Evolutionary conservation across 768 basidiomycete species (phyloP).

Genomic region (Leccinum rimulosum): DNA sequence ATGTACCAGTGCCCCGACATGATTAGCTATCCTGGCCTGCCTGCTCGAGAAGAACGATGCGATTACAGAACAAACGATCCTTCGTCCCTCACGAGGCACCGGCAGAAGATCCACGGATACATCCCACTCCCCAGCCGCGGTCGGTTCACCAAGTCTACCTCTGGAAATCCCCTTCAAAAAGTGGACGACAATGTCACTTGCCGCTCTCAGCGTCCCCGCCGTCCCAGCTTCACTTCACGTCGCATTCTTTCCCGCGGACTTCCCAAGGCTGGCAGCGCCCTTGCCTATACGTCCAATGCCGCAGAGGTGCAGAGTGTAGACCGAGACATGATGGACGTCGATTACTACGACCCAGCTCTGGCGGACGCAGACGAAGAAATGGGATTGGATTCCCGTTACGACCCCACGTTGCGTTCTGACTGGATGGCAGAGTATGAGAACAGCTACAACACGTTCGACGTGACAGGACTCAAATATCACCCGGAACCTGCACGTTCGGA

Average conservation of each 20-base stretch:
- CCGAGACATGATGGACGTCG: neutral
- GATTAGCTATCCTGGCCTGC: neutral
- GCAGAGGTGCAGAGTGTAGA: neutral
- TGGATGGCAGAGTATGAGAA: slow-evolving; percentile 19
- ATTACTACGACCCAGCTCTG: neutral
- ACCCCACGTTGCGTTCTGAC: neutral
- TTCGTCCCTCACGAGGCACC: slow-evolving; percentile 26
- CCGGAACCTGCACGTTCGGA: neutral
- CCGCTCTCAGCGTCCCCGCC: neutral
- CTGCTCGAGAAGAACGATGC: slow-evolving; percentile 6
- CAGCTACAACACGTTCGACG: slow-evolving; percentile 3
- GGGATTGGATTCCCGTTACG: slow-evolving; percentile 5
- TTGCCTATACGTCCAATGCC: neutral
- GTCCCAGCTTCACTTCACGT: neutral
- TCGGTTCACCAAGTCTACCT: neutral
- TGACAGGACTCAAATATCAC: neutral
- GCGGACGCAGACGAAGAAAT: slow-evolving; percentile 4
- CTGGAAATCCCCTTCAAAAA: neutral
- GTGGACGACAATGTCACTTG: slow-evolving; percentile 1
- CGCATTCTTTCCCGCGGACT: neutral
- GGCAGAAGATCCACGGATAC: slow-evolving; percentile 22
- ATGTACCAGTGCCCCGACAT: slow-evolving; percentile 14
- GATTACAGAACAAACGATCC: slow-evolving; percentile 26
- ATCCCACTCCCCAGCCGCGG: slow-evolving; percentile 11
- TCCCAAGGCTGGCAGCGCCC: neutral